A percentile compares a stretch with the other conserved stretches of the same genome.
Evolutionary conservation across 1,284 basidiomycete species (phyloP).

Genomic region (Lentinula novae-zelandiae): DNA sequence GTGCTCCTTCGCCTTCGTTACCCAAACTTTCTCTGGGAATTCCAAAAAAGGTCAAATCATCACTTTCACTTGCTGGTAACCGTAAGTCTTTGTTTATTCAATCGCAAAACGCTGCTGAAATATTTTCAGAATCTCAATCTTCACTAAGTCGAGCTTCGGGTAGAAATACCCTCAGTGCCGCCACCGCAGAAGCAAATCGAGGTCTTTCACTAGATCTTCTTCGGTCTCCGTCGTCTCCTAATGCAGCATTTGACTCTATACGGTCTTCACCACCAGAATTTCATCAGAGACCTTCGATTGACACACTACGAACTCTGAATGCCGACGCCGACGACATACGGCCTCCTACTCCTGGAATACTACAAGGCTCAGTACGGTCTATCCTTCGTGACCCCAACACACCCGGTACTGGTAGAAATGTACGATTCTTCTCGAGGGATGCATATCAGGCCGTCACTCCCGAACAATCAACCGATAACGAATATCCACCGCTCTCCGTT

Average conservation of each 20-base stretch:
- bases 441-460: conserved; percentile 61
- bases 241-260: conserved; percentile 15
- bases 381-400: conserved; percentile 68
- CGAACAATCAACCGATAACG: conserved; percentile 49
- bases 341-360: conserved; percentile 27
- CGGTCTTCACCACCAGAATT: conserved; percentile 22
- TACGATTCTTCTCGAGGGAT: conserved; percentile 70
- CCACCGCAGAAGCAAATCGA: conserved; percentile 24
- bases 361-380: conserved; percentile 51
- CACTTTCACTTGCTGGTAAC: conserved; percentile 39
- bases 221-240: conserved; percentile 18
- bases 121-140: conserved; percentile 39
- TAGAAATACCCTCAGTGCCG: conserved; percentile 25
- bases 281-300: conserved; percentile 29
- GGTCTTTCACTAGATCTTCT: conserved; percentile 20
- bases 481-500: conserved; percentile 23
- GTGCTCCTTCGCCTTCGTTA: conserved; percentile 30
- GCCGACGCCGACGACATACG: conserved; percentile 5
- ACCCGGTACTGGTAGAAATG: conserved; percentile 70
- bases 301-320: conserved; percentile 18
- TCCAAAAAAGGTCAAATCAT: conserved; percentile 55
- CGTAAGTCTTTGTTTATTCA: conserved; percentile 28
- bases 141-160: conserved; percentile 36
- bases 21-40: conserved; percentile 37
- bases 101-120: conserved; percentile 8